Base-by-base conservation (phyloP, 2,329 filamentous ascomycete species). In the Neonectria sp. region DNA sequence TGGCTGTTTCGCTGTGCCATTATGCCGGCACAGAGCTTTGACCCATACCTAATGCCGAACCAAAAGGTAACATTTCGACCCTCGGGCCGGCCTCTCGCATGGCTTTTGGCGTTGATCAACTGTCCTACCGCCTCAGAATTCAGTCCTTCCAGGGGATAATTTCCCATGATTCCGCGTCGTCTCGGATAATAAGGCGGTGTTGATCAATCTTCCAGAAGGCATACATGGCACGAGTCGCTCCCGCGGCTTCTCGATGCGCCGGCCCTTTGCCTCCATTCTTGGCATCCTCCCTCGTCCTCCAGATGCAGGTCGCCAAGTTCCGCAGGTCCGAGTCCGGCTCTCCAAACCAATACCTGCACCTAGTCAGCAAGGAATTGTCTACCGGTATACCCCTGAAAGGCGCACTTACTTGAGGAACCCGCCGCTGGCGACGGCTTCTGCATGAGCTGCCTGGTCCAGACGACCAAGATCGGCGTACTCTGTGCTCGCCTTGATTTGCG, bases 261-360 rank as follows among this genome's bases (percentile, higher is more conserved):
- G 86, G 86, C 13, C 90, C 89, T 60, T 84, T 80, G 33, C 89
- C 89, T 65, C 89, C 90, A 69, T 84, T 84, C 73, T 82, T 84
- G 43, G 90, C 90, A 76, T 92, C 89, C 46, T 87, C 83, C 49
- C 85, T 83, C 35, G 86, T 87, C 70, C 89, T 84, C 90, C 90
- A 92, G 67, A 92, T 78, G 79, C 90, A 95, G 55, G 95, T 97
- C 49, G 95, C 95, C 75, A 98, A 81, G 82, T 97, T 97, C 76
- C 89, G 86, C 68, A 92, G 86, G 58, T 92, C 85, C 49, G 79
- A 83, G 81, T 97, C 90, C 24, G 92, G 91, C 37, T 83, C 85
- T 2, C 94, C 94, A 79, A 97, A 97, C 94, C 95, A 97, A 81
- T 98, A 97, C 80, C 89, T 91, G 70, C 53, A 51, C 21, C 35